These are phyloP conservation scores for Physcia stellaris DNA, from an alignment of 495 filamentous ascomycete genomes.

Conservation along the genomic window DNA sequence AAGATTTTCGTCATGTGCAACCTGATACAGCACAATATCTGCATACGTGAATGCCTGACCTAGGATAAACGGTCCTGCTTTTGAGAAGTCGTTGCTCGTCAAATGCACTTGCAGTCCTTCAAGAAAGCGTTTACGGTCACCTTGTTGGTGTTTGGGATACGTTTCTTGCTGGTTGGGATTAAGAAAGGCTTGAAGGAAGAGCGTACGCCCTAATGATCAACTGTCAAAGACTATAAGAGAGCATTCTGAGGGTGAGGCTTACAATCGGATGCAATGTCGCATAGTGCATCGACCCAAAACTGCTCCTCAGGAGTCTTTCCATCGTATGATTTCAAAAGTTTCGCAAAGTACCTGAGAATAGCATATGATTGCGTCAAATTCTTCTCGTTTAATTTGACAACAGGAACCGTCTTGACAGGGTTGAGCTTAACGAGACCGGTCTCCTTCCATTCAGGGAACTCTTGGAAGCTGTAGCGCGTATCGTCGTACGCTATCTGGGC, in stretches of 20 bases:
- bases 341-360: constrained; percentile 27
- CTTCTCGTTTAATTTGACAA: constrained; percentile 26
- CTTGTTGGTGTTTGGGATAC: constrained; percentile 15
- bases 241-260: not conserved
- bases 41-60: constrained; percentile 18
- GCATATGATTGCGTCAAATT: constrained; percentile 28
- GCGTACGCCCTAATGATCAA: constrained; percentile 17
- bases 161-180: constrained; percentile 7
- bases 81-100: constrained; percentile 11
- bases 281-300: constrained; percentile 29
- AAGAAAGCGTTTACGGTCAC: constrained; percentile 8
- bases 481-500: constrained; percentile 28
- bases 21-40: constrained; percentile 20
- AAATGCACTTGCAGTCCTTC: constrained; percentile 15
- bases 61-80: constrained; percentile 13
- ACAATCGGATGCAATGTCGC: constrained; percentile 32
- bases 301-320: constrained; percentile 27
- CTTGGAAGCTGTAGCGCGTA: constrained; percentile 25
- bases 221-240: too few species aligned
- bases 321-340: constrained; percentile 26
- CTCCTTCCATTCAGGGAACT: constrained; percentile 24
- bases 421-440: constrained; percentile 21
- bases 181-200: constrained; percentile 20
- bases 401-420: constrained; percentile 23
- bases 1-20: constrained; percentile 18